Conservation (phyloP, 179 eudicot genomes). For the Silene noctiflora region DNA sequence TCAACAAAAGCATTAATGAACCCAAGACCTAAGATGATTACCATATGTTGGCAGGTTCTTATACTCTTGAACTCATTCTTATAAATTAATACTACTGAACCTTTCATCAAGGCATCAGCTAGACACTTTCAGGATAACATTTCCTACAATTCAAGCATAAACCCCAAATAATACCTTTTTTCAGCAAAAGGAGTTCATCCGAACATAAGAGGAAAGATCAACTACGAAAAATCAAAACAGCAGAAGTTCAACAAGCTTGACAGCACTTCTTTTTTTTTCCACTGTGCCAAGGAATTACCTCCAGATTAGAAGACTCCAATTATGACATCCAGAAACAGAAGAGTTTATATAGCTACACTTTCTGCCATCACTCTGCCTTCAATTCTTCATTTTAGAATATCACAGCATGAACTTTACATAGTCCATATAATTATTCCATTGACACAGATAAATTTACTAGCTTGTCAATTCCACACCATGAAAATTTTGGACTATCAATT, state of each 20-base stretch:
- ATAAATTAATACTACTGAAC: not conserved
- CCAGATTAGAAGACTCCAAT: not conserved
- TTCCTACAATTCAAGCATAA: not conserved
- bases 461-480: not conserved
- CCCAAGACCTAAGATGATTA: not conserved
- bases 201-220: not conserved
- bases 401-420: not conserved
- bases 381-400: not conserved
- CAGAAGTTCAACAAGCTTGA: not conserved
- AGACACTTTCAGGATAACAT: not conserved
- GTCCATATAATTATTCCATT: not conserved
- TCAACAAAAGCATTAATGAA: not conserved
- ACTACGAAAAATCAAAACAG: not conserved
- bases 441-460: constrained; percentile 1
- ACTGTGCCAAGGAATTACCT: constrained; percentile 1
- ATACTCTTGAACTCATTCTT: not conserved
- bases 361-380: not conserved
- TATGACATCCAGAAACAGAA: constrained; percentile 7
- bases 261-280: not conserved
- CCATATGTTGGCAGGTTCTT: not conserved
- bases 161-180: not conserved
- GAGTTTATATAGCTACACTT: not conserved
- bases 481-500: not conserved
- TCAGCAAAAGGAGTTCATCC: not conserved
- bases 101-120: not conserved